Conservation (phyloP, 352 stramenopile species). For the Ophiocytium majus region DNA sequence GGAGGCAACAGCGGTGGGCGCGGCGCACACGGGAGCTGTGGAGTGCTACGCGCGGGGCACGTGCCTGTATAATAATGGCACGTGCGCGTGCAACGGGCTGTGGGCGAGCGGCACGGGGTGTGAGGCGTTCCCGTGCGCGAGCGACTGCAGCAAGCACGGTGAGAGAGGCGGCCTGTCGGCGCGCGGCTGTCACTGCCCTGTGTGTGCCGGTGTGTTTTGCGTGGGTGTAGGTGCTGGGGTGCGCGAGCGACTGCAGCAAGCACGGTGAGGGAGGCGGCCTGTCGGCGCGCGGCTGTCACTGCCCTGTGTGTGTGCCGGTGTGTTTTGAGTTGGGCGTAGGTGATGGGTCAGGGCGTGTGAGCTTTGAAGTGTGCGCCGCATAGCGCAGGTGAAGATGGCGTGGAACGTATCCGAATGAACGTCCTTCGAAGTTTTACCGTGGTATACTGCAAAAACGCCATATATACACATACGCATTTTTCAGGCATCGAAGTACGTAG, state of each 20-base stretch:
- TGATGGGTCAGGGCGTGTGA: too few relatives aligned
- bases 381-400: too few relatives aligned
- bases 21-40: slow-evolving; percentile 23
- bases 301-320: not conserved
- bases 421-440: too few relatives aligned
- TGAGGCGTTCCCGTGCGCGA: slow-evolving; percentile 29
- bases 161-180: too few relatives aligned
- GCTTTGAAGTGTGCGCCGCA: too few relatives aligned
- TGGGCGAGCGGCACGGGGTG: slow-evolving; percentile 64
- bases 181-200: too few relatives aligned
- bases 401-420: too few relatives aligned
- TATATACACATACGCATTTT: too few relatives aligned
- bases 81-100: slow-evolving; percentile 28
- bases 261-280: too few relatives aligned
- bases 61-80: slow-evolving; percentile 39
- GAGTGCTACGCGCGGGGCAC: slow-evolving; percentile 33
- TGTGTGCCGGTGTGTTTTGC: not conserved
- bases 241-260: slow-evolving; percentile 27
- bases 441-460: too few relatives aligned
- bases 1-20: slow-evolving; percentile 28
- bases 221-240: slow-evolving; percentile 21
- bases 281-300: too few relatives aligned
- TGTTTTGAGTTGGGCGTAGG: not conserved
- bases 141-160: slow-evolving; percentile 26
- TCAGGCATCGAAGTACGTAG: too few relatives aligned